These are phyloP conservation scores for Nicotiana sylvestris DNA, from an alignment of 257 asterid species.

Conservation along the genomic window DNA sequence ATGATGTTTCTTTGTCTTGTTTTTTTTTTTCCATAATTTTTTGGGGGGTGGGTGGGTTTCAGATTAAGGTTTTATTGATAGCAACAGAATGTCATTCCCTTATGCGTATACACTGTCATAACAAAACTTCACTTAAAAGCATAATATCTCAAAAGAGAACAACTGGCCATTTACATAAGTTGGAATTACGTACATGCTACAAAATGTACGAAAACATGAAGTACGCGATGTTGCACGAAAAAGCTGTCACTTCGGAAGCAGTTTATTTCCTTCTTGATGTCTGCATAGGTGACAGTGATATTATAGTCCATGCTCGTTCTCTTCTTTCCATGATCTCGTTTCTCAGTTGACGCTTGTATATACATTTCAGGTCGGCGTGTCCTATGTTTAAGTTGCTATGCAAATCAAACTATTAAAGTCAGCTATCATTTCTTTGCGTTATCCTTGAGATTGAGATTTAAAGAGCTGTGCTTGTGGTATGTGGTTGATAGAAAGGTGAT, in stretches of 20 bases:
- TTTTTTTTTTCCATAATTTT: background rate
- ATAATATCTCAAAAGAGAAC: background rate
- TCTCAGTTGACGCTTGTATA: too few species aligned
- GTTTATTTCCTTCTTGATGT: too few species aligned
- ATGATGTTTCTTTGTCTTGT: background rate
- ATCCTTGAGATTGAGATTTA: too few species aligned
- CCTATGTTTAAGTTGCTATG: too few species aligned
- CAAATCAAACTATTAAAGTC: too few species aligned
- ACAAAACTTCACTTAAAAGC: background rate
- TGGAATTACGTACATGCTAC: background rate
- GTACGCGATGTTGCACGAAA: background rate
- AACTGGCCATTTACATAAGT: background rate
- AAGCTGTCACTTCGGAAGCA: background rate
- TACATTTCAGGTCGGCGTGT: too few species aligned
- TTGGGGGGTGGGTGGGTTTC: background rate
- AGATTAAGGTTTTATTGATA: background rate
- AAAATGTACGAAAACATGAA: background rate
- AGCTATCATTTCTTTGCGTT: too few species aligned
- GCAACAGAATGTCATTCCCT: background rate
- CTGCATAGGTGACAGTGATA: too few species aligned
- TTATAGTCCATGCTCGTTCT: too few species aligned
- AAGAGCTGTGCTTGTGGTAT: too few species aligned
- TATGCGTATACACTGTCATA: background rate
- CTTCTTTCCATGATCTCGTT: too few species aligned
- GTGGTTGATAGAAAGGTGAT: too few species aligned